A percentile compares a stretch with the other conserved stretches of the same genome.
These are phyloP conservation scores for Botryosphaeria dothidea DNA, from an alignment of 2,329 filamentous ascomycete species.

Conservation along the genomic window DNA sequence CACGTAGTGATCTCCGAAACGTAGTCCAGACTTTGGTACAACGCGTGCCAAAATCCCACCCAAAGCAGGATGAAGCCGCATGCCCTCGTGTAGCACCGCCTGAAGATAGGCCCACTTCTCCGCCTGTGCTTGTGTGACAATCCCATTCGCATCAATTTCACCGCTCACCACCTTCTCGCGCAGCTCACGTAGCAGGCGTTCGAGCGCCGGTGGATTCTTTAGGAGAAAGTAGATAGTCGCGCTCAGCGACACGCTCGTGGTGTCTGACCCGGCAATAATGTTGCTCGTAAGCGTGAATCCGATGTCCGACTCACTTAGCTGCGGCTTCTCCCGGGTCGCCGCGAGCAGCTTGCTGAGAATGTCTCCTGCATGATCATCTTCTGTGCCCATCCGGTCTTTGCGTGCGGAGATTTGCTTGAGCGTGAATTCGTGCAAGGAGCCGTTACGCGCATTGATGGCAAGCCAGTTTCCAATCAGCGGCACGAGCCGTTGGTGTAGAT, in stretches of 20 bases:
- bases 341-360: not conserved
- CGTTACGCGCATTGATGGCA: not conserved
- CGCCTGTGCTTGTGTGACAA: not conserved
- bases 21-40: not conserved
- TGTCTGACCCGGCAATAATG: not conserved
- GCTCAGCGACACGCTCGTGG: not conserved
- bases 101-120: not conserved
- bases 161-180: not conserved
- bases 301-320: not conserved
- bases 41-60: not conserved
- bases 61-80: not conserved
- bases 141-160: not conserved
- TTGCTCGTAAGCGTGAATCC: not conserved
- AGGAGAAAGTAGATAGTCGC: not conserved
- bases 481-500: not conserved
- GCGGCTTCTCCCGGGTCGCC: not conserved
- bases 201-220: not conserved
- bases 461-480: not conserved
- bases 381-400: not conserved
- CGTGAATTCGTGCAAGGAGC: not conserved
- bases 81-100: not conserved
- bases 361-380: not conserved
- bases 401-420: not conserved
- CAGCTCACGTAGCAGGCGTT: not conserved
- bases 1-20: not conserved